These are phyloP conservation scores for Cladobotryum protrusum DNA, from an alignment of 2,329 filamentous ascomycete species.

Conservation along the genomic window DNA sequence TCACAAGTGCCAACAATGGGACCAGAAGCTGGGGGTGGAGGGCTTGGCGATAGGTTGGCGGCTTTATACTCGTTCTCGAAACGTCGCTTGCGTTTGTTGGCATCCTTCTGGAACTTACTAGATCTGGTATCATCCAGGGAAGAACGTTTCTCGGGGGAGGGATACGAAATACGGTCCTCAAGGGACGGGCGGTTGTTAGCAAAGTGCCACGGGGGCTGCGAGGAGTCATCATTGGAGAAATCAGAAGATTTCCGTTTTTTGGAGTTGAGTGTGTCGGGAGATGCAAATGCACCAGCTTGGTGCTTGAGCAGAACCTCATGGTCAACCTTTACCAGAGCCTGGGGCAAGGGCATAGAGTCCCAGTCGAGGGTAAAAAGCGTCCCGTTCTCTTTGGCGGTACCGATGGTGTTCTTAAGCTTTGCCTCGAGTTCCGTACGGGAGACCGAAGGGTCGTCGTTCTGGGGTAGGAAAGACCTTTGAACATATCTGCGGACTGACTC, in stretches of 20 bases:
- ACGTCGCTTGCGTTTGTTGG: conserved; percentile 84
- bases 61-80: conserved; percentile 65
- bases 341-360: conserved; percentile 76
- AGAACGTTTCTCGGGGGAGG: conserved; percentile 37
- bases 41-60: conserved; percentile 49
- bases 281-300: conserved; percentile 22
- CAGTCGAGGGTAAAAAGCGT: conserved; percentile 72
- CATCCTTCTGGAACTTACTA: conserved; percentile 91
- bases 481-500: conserved; percentile 82
- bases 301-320: conserved; percentile 45
- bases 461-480: conserved; percentile 74
- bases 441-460: conserved; percentile 60
- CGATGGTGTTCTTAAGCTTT: conserved; percentile 82
- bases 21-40: conserved; percentile 50
- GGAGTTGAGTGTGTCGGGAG: conserved; percentile 32
- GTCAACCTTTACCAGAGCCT: conserved; percentile 72
- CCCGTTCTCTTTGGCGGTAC: conserved; percentile 67
- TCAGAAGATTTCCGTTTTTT: conserved; percentile 83
- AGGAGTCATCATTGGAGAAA: conserved; percentile 44
- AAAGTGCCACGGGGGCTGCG: conserved; percentile 67
- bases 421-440: conserved; percentile 66
- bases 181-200: conserved; percentile 54
- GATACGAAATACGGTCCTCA: conserved; percentile 69
- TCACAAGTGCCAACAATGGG: conserved; percentile 84
- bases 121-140: conserved; percentile 44